Base-by-base conservation (phyloP, 2,329 filamentous ascomycete genomes). In the Salinomyces thailandicus region DNA sequence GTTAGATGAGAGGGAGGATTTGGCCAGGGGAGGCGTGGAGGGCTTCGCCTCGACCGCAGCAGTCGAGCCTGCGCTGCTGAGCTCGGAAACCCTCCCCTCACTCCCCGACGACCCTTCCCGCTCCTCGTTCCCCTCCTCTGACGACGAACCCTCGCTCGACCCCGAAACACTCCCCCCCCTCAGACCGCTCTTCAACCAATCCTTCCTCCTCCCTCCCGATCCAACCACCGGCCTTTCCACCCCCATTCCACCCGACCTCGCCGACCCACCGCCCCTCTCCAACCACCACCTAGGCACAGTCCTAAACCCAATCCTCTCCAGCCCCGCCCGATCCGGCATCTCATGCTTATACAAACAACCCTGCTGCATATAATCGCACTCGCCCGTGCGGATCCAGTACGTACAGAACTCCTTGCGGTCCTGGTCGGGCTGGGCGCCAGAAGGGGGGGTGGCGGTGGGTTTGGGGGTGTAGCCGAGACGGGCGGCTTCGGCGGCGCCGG, bases 341-440 rank as follows among this genome's bases (percentile, higher is more conserved):
- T 91, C 83, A 57, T 94, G 87, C 63, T 86, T 89, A 67, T 78
- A 94, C 46, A 79, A 77, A 64, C 87, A 94, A 0, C 87, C 86
- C 53, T 87, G 79, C 57, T 93, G 84, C 3, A 73, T 78, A 58
- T 85, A 95, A 43, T 81, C 81, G 57, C 87, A 95, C 29, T 83
- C 76, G 14, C 85, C 86, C 40, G 82, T 79, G 49, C 84, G 79
- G 37, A 94, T 79, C 86, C 86, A 95, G 59, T 89, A 85, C 40
- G 85, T 84, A 61, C 86, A 94, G 59, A 81, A 93, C 16, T 81
- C 65, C 57, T 93, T 93, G 51, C 72, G 75, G 5, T 61, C 58
- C 4, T 52, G 53, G 8, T 65, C 58, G 13, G 62, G 61, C 13
- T 57, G 45, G n/a, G 53, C 47, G 15, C 61, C 60, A 1, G 62